Evolutionary conservation across 768 basidiomycete genomes (phyloP), one percentile per base, ranked within the genome.

Genomic region (Leucosporidium creatinivorum): DNA sequence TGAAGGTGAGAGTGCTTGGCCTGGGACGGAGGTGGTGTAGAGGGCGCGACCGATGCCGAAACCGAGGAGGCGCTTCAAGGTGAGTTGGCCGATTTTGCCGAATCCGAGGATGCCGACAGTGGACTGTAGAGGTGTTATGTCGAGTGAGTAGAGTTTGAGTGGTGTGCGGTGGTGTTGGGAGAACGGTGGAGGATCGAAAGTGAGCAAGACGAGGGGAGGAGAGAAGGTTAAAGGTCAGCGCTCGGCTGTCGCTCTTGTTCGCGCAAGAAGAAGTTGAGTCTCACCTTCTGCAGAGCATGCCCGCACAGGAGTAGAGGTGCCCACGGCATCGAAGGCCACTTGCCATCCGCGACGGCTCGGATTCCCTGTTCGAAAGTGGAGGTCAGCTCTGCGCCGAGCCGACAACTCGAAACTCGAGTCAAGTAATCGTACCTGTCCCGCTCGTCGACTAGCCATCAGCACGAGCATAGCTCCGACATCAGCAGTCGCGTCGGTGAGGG

Each of bases 71-170:
- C 94, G 86, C 2, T 83, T 78, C 51, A 94, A 83, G 0, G 88
- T 89, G 26, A 87, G 87, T 74, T 93, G 90, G 0, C 92, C 86
- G 73, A 98, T 98, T 61, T 66, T 67, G 52, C 94, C 94, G 73
- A 98, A 97, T 18, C 96, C 96, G 39, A 98, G 81, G 80, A 98
- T 96, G 1, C 91, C 93, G 3, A 87, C 85, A 1, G 87, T 93
- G 31, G 77, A 21, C 80, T 71, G 39, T 1, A n/a, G 4, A 8
- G n/a, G 44, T 9, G 17, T 31, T 26, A 19, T 31, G 30, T 18
- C 18, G 28, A 31, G 55, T 56, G n/a, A n/a, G n/a, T n/a, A n/a
- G n/a, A n/a, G n/a, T n/a, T n/a, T n/a, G n/a, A n/a, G n/a, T n/a
- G n/a, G n/a, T n/a, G n/a, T n/a, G n/a, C n/a, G n/a, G n/a, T n/a